Base-by-base conservation (phyloP, 2,329 filamentous ascomycete genomes). In the Neoarthrinium moseri region DNA sequence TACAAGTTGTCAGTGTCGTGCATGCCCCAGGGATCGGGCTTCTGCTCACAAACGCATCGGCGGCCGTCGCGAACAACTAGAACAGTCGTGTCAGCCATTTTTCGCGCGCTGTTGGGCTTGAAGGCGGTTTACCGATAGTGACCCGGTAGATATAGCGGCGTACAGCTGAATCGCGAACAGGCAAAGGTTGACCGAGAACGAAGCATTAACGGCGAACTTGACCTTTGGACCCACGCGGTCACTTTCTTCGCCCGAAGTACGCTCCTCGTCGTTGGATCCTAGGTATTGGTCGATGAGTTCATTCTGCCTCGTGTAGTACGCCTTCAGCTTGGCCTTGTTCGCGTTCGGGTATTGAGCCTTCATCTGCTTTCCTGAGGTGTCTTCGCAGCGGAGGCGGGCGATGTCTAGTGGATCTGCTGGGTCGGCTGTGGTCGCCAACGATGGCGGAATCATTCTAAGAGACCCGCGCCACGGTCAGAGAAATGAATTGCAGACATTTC, bases 21-120 rank as follows among this genome's bases (percentile, higher is more conserved):
- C 42, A 50, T 43, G 46, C 46, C 42, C 46, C 44, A 33, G 36
- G 32, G 20, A 29, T 40, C 41, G 52, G 21, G 42, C 42, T 18
- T 34, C 46, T 49, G 70, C 70, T 58, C 55, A 74, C 71, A 61
- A 83, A 82, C 5, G 81, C 81, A 65, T 85, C 81, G 35, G 82
- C 80, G 21, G 82, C 77, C n/a, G 81, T 84, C n/a, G 81, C 81
- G 49, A 85, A 82, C 17, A 85, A 70, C 62, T 67, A 53, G 24
- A 26, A 23, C 27, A 43, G 21, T 23, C 15, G 52, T 57, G n/a
- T n/a, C n/a, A n/a, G n/a, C n/a, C n/a, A n/a, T n/a, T n/a, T n/a
- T n/a, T n/a, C n/a, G n/a, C n/a, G n/a, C n/a, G n/a, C n/a, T n/a
- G n/a, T n/a, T n/a, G n/a, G n/a, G n/a, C n/a, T n/a, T n/a, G n/a